Conservation (phyloP, 2,329 filamentous ascomycete species). For the Capronia epimyces region DNA sequence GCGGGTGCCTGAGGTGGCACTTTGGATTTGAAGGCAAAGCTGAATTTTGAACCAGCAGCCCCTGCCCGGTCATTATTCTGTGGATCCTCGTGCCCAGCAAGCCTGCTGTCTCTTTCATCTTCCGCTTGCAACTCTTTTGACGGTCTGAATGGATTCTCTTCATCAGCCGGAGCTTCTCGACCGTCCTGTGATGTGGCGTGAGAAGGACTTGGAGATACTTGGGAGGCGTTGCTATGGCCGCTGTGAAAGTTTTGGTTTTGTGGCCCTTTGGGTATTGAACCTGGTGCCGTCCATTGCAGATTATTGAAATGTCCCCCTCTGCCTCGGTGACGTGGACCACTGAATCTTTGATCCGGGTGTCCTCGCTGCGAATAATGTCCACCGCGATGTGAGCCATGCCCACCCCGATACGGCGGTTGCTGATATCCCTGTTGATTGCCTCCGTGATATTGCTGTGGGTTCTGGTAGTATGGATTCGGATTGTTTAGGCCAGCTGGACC, state of each 20-base stretch:
- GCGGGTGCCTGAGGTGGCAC: slow-evolving; percentile 52
- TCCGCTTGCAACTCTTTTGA: slow-evolving; percentile 62
- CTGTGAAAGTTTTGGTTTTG: slow-evolving; percentile 37
- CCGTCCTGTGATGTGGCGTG: slow-evolving; percentile 35
- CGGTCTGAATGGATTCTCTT: slow-evolving; percentile 57
- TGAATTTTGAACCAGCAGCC: slow-evolving; percentile 65
- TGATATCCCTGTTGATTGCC: slow-evolving; percentile 52
- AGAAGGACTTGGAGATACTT: slow-evolving; percentile 31
- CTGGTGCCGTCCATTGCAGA: slow-evolving; percentile 63
- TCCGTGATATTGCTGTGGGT: slow-evolving; percentile 45
- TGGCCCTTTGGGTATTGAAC: slow-evolving; percentile 43
- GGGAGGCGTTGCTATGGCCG: slow-evolving; percentile 34
- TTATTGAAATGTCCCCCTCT: slow-evolving; percentile 58
- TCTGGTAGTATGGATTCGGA: slow-evolving; percentile 53
- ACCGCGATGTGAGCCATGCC: slow-evolving; percentile 53
- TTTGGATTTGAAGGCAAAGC: slow-evolving; percentile 86
- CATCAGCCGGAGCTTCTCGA: slow-evolving; percentile 42
- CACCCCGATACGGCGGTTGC: slow-evolving; percentile 48
- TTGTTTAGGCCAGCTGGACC: slow-evolving; percentile 46
- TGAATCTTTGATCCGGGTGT: slow-evolving; percentile 27
- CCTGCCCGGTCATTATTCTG: slow-evolving; percentile 49
- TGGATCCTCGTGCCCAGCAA: slow-evolving; percentile 51
- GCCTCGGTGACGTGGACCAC: slow-evolving; percentile 40
- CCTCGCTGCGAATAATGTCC: slow-evolving; percentile 47
- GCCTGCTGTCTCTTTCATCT: slow-evolving; percentile 54